Percentiles rank a stretch among this genome's conserved stretches.
Conservation (phyloP, 257 asterid species). For the Echium plantagineum region DNA sequence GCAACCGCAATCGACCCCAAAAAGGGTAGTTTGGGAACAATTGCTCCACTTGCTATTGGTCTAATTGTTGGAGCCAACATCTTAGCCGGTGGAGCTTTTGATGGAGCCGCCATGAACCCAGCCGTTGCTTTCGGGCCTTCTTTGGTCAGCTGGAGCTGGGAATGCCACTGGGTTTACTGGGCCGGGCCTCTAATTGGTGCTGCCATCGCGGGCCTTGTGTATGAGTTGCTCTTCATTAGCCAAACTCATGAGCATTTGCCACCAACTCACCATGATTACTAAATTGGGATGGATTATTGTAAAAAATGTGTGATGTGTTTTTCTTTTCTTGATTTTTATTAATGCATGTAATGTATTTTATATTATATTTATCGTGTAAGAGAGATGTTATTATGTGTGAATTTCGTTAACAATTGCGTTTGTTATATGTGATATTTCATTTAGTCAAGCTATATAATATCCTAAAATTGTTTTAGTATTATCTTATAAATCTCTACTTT, state of each 20-base stretch:
- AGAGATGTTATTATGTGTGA: no score
- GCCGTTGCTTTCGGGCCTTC: slow-evolving; percentile 34
- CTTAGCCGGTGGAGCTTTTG: slow-evolving; percentile 35
- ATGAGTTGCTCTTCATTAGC: slow-evolving; percentile 27
- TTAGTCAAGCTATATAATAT: no score
- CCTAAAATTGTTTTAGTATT: no score
- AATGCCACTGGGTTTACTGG: slow-evolving; percentile 38
- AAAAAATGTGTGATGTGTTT: no score
- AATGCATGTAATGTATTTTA: no score
- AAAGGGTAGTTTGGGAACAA: slow-evolving; percentile 33
- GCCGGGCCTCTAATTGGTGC: slow-evolving; percentile 42
- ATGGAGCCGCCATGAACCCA: slow-evolving; percentile 38
- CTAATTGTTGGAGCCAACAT: slow-evolving; percentile 45
- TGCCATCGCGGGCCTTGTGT: slow-evolving; percentile 38
- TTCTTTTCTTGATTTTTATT: no score
- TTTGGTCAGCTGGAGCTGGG: slow-evolving; percentile 35
- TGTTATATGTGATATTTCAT: no score
- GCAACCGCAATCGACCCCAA: slow-evolving; percentile 48
- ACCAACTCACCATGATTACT: slow-evolving; percentile 5
- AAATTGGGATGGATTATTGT: background rate
- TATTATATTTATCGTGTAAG: no score
- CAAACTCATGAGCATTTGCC: slow-evolving; percentile 30
- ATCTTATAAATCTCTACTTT: no score
- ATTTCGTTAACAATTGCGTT: no score
- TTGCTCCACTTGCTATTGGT: slow-evolving; percentile 42